Conservation (phyloP, 345 rosid species). For the Citrus australasica region DNA sequence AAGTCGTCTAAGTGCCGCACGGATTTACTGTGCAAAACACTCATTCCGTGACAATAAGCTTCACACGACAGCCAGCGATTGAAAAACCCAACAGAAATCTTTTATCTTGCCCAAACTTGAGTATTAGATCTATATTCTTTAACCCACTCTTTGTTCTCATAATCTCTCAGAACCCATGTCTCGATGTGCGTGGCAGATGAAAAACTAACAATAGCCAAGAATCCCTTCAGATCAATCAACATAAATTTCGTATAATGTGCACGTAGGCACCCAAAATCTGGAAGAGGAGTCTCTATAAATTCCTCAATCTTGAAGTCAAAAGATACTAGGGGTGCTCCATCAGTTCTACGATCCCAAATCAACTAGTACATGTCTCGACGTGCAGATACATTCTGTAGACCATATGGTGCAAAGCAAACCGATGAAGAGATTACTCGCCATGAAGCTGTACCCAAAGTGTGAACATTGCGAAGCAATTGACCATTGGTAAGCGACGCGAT, state of each 20-base stretch:
- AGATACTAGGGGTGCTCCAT: not conserved
- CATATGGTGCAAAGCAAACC: not conserved
- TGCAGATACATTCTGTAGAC: not conserved
- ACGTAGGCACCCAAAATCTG: not conserved
- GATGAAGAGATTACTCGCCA: not conserved
- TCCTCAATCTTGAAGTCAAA: not conserved
- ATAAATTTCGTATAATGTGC: not conserved
- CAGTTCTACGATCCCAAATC: not conserved
- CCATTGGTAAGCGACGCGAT: not conserved
- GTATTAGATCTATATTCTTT: not conserved
- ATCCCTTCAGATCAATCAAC: not conserved
- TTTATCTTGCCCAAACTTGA: not conserved
- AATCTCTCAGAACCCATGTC: not conserved
- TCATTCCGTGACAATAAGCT: too few relatives aligned
- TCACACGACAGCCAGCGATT: not conserved
- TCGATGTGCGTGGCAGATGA: not conserved
- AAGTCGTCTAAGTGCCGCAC: too few relatives aligned
- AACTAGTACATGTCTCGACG: not conserved
- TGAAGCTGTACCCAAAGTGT: not conserved
- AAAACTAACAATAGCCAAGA: not conserved
- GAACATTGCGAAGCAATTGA: not conserved
- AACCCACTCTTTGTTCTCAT: not conserved
- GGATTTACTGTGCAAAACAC: too few relatives aligned
- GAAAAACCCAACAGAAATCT: not conserved
- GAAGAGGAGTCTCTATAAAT: not conserved